Percentiles rank a stretch among this genome's conserved stretches.
These are phyloP conservation scores for Gautieria morchelliformis DNA, from an alignment of 768 basidiomycete species.

Conservation along the genomic window DNA sequence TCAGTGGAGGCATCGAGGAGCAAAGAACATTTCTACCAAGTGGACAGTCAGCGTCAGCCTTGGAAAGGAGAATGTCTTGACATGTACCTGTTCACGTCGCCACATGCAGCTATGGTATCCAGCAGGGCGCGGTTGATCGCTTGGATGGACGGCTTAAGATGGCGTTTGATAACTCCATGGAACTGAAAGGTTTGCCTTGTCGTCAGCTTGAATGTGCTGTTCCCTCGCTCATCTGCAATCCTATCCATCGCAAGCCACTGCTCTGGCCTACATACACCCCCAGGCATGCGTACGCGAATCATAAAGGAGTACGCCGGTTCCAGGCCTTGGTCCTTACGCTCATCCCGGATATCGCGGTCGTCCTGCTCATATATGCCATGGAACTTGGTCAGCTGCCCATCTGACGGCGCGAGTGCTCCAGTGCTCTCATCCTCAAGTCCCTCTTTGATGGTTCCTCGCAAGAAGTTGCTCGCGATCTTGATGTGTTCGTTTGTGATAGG, in stretches of 20 bases:
- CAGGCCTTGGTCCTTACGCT: conserved; percentile 82
- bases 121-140: conserved; percentile 85
- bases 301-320: conserved; percentile 98
- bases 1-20: conserved; percentile 82
- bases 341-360: conserved; percentile 96
- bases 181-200: conserved; percentile 99
- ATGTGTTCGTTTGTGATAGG: conserved; percentile 99
- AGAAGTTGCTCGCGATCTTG: conserved; percentile 89
- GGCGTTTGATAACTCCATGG: conserved; percentile 96
- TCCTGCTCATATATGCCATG: conserved; percentile 96
- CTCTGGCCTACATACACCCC: conserved; percentile 81
- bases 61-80: neutral
- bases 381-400: conserved; percentile 96
- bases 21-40: conserved; percentile 73
- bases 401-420: conserved; percentile 83
- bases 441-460: conserved; percentile 91
- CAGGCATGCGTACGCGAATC: conserved; percentile 96
- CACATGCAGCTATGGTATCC: conserved; percentile 96
- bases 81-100: conserved; percentile 86
- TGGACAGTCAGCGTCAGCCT: neutral
- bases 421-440: conserved; percentile 80
- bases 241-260: conserved; percentile 97
- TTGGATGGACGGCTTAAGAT: conserved; percentile 94
- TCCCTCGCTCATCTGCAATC: conserved; percentile 93
- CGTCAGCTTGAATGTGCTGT: conserved; percentile 92